Evolutionary conservation across 345 rosid species (phyloP).

Genomic region (Bruguiera sexangula): DNA sequence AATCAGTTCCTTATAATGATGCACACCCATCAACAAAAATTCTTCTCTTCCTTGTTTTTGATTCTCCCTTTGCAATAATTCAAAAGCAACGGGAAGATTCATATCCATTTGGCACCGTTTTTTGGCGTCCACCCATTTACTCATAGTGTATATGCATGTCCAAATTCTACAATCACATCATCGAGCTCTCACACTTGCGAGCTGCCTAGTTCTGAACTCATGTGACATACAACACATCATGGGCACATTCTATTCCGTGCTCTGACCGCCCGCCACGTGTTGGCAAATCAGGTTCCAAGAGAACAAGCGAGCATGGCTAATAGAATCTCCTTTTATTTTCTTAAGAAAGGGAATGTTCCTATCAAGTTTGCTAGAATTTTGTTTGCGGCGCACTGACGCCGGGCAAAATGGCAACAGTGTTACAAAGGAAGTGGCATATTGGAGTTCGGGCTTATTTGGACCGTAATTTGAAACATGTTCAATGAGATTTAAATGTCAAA

Average conservation of each 20-base stretch:
- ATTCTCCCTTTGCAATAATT: constrained; percentile 63
- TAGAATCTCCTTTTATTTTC: not conserved
- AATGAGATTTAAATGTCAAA: no score
- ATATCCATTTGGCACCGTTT: constrained; percentile 26
- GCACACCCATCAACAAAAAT: constrained; percentile 43
- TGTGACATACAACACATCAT: constrained; percentile 1
- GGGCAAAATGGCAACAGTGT: constrained; percentile 9
- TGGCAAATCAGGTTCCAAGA: not conserved
- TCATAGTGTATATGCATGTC: constrained; percentile 25
- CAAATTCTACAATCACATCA: constrained; percentile 18
- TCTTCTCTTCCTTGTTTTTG: constrained; percentile 43
- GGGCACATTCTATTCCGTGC: not conserved
- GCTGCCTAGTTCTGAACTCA: not conserved
- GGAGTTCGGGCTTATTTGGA: not conserved
- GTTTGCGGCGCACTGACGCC: constrained; percentile 65
- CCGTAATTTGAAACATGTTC: not conserved
- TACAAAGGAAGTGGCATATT: not conserved
- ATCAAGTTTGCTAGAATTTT: constrained; percentile 19
- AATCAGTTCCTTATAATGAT: constrained; percentile 53
- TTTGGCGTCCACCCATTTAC: constrained; percentile 6
- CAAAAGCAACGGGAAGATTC: constrained; percentile 53
- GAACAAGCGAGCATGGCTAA: constrained; percentile 3
- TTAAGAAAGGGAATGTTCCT: constrained; percentile 28
- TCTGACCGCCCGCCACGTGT: constrained; percentile 4
- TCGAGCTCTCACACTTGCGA: constrained; percentile 5